These are phyloP conservation scores for Endocalyx cinctus DNA, from an alignment of 2,329 filamentous ascomycete species.

Conservation along the genomic window DNA sequence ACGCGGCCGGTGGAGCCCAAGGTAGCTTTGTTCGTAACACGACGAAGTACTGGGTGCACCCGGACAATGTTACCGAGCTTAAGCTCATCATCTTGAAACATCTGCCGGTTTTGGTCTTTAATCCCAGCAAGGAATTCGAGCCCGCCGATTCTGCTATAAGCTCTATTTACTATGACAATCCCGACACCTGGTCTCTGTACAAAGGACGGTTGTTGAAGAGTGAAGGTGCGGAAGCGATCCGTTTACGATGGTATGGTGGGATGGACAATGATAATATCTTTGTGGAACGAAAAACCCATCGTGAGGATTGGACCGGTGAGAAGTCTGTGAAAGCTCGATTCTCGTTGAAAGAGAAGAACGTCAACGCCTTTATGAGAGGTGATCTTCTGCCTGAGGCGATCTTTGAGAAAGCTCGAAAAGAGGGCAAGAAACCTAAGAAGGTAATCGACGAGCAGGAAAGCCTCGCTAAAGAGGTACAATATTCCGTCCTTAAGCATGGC, in stretches of 20 bases:
- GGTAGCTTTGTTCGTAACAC: constrained; percentile 96
- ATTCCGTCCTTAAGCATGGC: constrained; percentile 80
- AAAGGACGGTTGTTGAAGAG: constrained; percentile 94
- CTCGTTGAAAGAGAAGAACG: constrained; percentile 91
- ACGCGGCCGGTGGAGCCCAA: constrained; percentile 83
- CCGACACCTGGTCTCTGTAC: constrained; percentile 90
- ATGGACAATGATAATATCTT: constrained; percentile 96
- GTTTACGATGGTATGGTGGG: constrained; percentile 93
- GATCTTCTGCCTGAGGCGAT: constrained; percentile 78
- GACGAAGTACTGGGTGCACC: constrained; percentile 99
- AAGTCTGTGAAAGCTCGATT: constrained; percentile 99
- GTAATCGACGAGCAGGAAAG: constrained; percentile 89
- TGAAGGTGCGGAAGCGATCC: constrained; percentile 93
- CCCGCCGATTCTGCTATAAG: constrained; percentile 88
- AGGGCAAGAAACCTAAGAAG: constrained; percentile 89
- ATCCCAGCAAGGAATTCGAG: constrained; percentile 94
- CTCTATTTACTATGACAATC: constrained; percentile 97
- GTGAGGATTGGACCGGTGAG: constrained; percentile 98
- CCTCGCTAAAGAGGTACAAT: constrained; percentile 87
- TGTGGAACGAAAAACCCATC: constrained; percentile 94
- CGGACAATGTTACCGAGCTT: constrained; percentile 95
- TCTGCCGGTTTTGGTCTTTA: constrained; percentile 94
- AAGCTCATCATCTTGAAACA: constrained; percentile 98
- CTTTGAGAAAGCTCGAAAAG: constrained; percentile 95
- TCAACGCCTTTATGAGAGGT: constrained; percentile 84